phyloP scores from a whole-genome alignment of 2,329 filamentous ascomycete species.

The Microsporum audouinii region DNA sequence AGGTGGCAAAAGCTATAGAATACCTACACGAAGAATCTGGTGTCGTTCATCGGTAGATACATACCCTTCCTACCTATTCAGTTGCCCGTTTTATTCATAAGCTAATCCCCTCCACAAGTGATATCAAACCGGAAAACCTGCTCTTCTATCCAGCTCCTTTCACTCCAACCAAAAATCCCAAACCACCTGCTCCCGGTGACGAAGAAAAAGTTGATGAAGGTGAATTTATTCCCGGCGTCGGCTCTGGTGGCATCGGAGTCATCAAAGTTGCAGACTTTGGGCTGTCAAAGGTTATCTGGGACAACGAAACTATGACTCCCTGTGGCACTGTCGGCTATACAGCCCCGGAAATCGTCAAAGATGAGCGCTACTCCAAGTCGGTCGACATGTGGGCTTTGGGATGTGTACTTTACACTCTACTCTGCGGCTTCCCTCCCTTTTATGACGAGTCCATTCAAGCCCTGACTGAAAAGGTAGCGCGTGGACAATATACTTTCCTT shows the following conservation, averaged over 20 bases:
- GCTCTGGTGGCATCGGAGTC: slow-evolving; percentile 77
- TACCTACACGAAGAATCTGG: slow-evolving; percentile 92
- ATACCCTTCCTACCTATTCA: background rate
- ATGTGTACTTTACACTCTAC: slow-evolving; percentile 89
- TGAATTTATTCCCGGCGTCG: slow-evolving; percentile 71
- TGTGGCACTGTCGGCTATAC: slow-evolving; percentile 98
- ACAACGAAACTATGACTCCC: slow-evolving; percentile 96
- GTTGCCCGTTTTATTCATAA: background rate
- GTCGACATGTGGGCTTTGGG: slow-evolving; percentile 99
- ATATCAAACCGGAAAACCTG: slow-evolving; percentile 97
- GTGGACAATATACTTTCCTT: slow-evolving; percentile 92
- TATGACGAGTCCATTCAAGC: slow-evolving; percentile 98
- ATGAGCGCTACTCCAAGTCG: slow-evolving; percentile 95
- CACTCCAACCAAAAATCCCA: slow-evolving; percentile 65
- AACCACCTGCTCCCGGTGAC: slow-evolving; percentile 73
- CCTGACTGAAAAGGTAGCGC: slow-evolving; percentile 92
- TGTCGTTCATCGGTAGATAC: slow-evolving; percentile 82
- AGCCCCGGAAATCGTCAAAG: slow-evolving; percentile 95
- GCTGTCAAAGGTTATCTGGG: slow-evolving; percentile 95
- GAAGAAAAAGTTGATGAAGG: slow-evolving; percentile 97
- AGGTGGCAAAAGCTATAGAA: slow-evolving; percentile 87
- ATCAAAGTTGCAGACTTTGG: slow-evolving; percentile 99
- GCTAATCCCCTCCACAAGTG: slow-evolving; percentile 43
- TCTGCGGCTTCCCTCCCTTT: slow-evolving; percentile 96
- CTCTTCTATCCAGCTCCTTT: slow-evolving; percentile 81